These are phyloP conservation scores for Sarcodon aspratus DNA, from an alignment of 768 basidiomycete species.

Conservation along the genomic window DNA sequence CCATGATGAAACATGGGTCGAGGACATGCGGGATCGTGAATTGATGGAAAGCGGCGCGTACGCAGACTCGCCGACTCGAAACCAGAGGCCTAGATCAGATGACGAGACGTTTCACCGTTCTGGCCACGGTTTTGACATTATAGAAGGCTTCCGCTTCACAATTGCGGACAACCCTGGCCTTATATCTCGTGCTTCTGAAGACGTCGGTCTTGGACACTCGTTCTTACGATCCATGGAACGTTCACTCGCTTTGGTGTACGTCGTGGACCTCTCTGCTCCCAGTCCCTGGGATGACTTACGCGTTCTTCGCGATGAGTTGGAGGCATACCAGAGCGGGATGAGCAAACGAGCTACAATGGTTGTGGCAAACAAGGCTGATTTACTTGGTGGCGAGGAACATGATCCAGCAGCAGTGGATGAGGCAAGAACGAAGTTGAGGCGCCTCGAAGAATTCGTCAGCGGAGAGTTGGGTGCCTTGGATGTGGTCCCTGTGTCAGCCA, in stretches of 20 bases:
- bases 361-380: constrained; percentile 91
- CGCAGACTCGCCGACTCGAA: constrained; percentile 38
- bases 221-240: constrained; percentile 92
- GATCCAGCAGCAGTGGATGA: constrained; percentile 35
- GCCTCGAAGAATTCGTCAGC: constrained; percentile 45
- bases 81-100: constrained; percentile 20
- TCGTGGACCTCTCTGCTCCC: constrained; percentile 74
- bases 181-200: constrained; percentile 72
- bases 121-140: constrained; percentile 11
- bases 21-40: constrained; percentile 32
- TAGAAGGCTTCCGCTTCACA: constrained; percentile 81
- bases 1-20: constrained; percentile 58
- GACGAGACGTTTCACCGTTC: neutral
- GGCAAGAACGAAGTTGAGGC: constrained; percentile 44
- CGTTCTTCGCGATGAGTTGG: constrained; percentile 71
- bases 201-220: constrained; percentile 87
- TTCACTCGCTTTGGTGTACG: constrained; percentile 81
- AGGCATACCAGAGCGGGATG: constrained; percentile 72
- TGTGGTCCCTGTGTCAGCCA: constrained; percentile 78
- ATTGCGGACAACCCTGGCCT: constrained; percentile 97
- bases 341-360: constrained; percentile 69
- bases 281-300: constrained; percentile 71
- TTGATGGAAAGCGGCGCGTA: constrained; percentile 41
- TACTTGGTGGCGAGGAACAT: constrained; percentile 42
- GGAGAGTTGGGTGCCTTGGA: constrained; percentile 40